Evolutionary conservation across 2,329 filamentous ascomycete species (phyloP).

Genomic region (Botrytis galanthina): DNA sequence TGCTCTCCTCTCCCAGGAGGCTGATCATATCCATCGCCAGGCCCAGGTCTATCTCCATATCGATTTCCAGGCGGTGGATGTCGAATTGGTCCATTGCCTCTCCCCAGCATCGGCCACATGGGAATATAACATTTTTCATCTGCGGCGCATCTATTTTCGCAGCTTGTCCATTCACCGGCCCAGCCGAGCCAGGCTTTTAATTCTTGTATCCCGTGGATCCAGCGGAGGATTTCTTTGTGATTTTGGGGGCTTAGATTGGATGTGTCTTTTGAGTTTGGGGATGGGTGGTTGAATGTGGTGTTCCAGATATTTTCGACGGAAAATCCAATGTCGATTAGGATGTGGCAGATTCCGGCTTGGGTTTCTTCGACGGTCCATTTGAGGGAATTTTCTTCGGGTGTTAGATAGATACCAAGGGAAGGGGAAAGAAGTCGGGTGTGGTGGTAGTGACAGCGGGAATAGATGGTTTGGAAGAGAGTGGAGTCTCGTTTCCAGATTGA

Average conservation of each 20-base stretch:
- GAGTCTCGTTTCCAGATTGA: constrained; percentile 40
- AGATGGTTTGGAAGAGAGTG: constrained; percentile 40
- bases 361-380: constrained; percentile 44
- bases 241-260: background rate
- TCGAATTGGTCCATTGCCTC: background rate
- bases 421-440: constrained; percentile 42
- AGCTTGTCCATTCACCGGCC: constrained; percentile 47
- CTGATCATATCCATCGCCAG: constrained; percentile 19
- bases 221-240: constrained; percentile 34
- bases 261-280: background rate
- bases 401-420: constrained; percentile 32
- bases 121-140: constrained; percentile 50
- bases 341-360: constrained; percentile 43
- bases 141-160: constrained; percentile 43
- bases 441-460: constrained; percentile 45
- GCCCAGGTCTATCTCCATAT: constrained; percentile 15
- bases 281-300: constrained; percentile 13
- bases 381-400: constrained; percentile 41
- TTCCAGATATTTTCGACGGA: constrained; percentile 44
- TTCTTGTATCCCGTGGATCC: constrained; percentile 38
- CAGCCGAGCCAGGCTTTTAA: constrained; percentile 52
- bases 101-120: constrained; percentile 47
- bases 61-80: background rate
- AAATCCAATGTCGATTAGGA: constrained; percentile 45
- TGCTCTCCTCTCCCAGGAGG: constrained; percentile 20